Percentiles rank a stretch among this genome's conserved stretches.
These are phyloP conservation scores for Cyclostephanos tholiformis DNA, from an alignment of 108 stramenopile genomes.

Conservation along the genomic window DNA sequence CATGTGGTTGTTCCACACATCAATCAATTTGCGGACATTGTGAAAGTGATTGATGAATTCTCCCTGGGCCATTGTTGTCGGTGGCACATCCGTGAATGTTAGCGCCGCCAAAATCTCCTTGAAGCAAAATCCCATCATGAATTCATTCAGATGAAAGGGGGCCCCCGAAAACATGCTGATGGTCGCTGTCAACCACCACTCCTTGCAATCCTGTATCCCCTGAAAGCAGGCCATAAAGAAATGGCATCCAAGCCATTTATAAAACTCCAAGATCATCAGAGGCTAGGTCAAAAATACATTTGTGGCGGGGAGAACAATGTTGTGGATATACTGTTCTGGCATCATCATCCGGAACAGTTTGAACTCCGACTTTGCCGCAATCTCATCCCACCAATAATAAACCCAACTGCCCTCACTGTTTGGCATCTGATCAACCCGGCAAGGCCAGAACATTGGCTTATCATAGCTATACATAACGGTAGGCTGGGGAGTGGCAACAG, in stretches of 20 bases:
- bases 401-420: no score
- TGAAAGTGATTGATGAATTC: constrained; percentile 10
- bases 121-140: background rate
- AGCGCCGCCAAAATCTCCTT: background rate
- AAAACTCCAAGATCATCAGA: background rate
- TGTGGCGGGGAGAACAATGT: no score
- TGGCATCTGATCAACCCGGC: no score
- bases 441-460: no score
- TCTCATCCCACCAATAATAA: no score
- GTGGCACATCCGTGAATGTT: background rate
- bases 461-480: no score
- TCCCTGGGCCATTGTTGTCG: background rate
- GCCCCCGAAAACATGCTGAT: background rate
- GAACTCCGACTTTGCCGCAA: no score
- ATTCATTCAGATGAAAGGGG: background rate
- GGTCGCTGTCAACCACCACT: background rate
- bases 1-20: no score
- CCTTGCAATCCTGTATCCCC: background rate
- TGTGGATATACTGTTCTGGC: no score
- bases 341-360: no score
- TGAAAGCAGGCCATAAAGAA: background rate
- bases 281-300: background rate
- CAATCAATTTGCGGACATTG: constrained; percentile 2
- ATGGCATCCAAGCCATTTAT: no score
- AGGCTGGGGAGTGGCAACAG: no score